These are phyloP conservation scores for Suillus discolor DNA, from an alignment of 768 basidiomycete species.

Conservation along the genomic window DNA sequence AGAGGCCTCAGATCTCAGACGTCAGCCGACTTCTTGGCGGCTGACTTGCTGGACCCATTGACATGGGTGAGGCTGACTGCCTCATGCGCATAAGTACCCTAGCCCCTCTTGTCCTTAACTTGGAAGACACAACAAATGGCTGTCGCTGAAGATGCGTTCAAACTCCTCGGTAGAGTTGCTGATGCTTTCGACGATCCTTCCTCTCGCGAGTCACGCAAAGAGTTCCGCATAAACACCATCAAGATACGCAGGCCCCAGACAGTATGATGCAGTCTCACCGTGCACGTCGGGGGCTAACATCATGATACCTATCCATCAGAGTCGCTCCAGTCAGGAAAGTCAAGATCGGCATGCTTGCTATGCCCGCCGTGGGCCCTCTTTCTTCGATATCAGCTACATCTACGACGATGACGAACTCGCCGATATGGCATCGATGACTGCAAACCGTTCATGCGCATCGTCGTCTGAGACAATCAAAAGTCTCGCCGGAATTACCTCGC, in stretches of 20 bases:
- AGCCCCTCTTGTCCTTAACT: not conserved
- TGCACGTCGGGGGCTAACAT: not conserved
- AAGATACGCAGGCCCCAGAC: conserved; percentile 22
- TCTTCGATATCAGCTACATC: conserved; percentile 12
- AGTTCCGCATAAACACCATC: conserved; percentile 23
- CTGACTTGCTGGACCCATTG: not conserved
- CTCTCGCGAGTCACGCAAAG: conserved; percentile 22
- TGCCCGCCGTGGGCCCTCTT: conserved; percentile 14
- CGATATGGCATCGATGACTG: not conserved
- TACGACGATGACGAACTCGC: conserved; percentile 24
- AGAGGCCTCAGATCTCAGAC: not conserved
- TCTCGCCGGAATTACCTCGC: not conserved
- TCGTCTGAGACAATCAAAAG: conserved; percentile 7
- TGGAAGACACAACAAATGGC: not conserved
- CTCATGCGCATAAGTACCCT: not conserved
- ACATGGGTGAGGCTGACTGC: conserved; percentile 1
- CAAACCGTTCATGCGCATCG: conserved; percentile 17
- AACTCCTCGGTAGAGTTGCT: conserved; percentile 29
- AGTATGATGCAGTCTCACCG: conserved; percentile 20
- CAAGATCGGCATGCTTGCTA: conserved; percentile 9
- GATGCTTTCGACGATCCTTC: conserved; percentile 32
- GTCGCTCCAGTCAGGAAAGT: conserved; percentile 20
- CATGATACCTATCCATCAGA: conserved; percentile 11
- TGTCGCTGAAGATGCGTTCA: conserved; percentile 19
- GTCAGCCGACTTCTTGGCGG: not conserved